Evolutionary conservation across 345 rosid genomes (phyloP), one percentile per base, ranked within the genome.

Genomic region (Lepidium africanum): DNA sequence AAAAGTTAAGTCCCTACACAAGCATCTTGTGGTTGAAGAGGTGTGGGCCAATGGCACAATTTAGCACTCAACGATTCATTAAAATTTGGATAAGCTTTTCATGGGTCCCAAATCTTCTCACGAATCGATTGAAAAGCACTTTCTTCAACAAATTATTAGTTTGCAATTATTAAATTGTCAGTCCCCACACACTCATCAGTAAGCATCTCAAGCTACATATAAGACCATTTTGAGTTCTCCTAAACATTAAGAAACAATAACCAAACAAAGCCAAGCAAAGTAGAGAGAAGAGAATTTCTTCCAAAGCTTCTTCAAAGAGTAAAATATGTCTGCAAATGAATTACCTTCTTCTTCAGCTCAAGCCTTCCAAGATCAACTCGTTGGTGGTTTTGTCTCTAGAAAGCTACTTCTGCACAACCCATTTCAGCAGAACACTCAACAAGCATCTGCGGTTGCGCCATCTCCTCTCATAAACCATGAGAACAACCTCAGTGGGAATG

Each of bases 401-500:
- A 82, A 76, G 12, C 48, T 78, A 13, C 80, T 80, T 42, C 35
- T 69, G 2, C 78, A 66, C 36, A 61, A 66, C 11, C 74, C 81
- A 39, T 65, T 81, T 57, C 37, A 63, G 23, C 76, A 57, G 12
- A 45, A 30, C 52, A 37, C 27, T 10, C 63, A 65, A 57, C 16
- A 25, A 72, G 35, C 69, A 65, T 5, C 54, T 14, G 70, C 56
- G 38, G 43, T 57, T 3, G 10, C 77, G 50, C 82, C 79, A 17
- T 48, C 78, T 55, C 57, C 62, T 52, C 43, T 11, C 8, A 51
- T 14, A 33, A 40, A 39, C 58, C 10, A 69, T 59, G 73, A 73
- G 54, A 73, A 30, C 45, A 74, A 61, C 57, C 72, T 84, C 10
- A 79, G 73, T 43, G 72, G 78, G 27, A 82, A 83, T 66, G 76